Percentiles rank a stretch among this genome's conserved stretches.
Conservation (phyloP, 129 eudicot genomes). For the Flaveria trinervia region DNA sequence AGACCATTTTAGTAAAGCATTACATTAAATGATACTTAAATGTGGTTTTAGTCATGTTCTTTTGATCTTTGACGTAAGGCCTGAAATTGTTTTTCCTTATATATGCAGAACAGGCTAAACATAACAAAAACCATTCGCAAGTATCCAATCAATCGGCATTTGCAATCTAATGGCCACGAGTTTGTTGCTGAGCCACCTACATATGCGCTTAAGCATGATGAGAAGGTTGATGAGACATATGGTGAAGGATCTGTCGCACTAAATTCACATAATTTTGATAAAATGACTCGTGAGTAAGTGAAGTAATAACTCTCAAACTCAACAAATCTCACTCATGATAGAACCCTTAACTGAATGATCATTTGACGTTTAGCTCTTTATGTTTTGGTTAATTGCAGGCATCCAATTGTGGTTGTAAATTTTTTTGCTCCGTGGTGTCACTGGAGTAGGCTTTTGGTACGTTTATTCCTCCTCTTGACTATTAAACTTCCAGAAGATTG, state of each 20-base stretch:
- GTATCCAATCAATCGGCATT: conserved; percentile 59
- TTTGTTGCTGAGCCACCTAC: conserved; percentile 42
- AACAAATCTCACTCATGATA: conserved; percentile 4
- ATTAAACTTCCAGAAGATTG: neutral
- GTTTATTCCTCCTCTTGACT: neutral
- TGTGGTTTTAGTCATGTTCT: conserved; percentile 15
- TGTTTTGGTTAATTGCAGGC: conserved; percentile 45
- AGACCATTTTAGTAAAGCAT: conserved; percentile 4
- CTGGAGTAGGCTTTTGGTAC: conserved; percentile 89
- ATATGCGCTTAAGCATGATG: conserved; percentile 67
- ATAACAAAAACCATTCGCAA: conserved; percentile 83
- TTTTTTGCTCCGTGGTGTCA: conserved; percentile 94
- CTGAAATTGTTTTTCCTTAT: conserved; percentile 32
- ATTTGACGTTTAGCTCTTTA: neutral
- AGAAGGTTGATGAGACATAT: conserved; percentile 60
- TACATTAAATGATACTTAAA: neutral
- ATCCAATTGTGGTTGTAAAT: conserved; percentile 76
- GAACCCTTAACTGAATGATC: neutral
- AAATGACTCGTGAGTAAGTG: conserved; percentile 64
- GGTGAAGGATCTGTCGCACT: conserved; percentile 72
- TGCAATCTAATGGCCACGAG: conserved; percentile 58
- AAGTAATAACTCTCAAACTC: conserved; percentile 3
- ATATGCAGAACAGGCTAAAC: conserved; percentile 87
- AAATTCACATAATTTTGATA: conserved; percentile 59
- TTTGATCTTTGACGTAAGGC: conserved; percentile 7